Evolutionary conservation across 208 protist genomes (phyloP).

Genomic region (Lotmaria passim): DNA sequence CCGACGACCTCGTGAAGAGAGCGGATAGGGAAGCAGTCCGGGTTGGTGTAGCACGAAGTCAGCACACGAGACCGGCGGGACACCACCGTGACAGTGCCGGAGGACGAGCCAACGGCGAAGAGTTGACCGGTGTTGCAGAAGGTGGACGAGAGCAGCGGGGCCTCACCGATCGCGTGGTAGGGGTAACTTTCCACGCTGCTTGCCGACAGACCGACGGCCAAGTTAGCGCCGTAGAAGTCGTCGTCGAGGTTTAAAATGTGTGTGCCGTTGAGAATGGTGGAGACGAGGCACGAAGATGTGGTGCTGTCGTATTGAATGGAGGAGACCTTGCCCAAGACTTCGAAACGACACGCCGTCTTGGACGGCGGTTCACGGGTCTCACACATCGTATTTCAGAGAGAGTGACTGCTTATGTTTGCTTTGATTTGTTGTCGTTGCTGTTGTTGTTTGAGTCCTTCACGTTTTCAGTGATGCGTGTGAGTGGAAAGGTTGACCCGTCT

Average conservation of each 20-base stretch:
- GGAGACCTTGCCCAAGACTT: constrained; percentile 46
- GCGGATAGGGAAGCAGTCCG: constrained; percentile 36
- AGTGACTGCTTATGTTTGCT: neutral
- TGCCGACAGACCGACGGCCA: constrained; percentile 31
- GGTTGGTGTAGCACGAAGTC: constrained; percentile 36
- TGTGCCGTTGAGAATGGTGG: constrained; percentile 48
- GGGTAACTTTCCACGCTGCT: constrained; percentile 60
- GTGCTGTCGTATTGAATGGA: constrained; percentile 38
- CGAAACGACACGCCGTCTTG: constrained; percentile 47
- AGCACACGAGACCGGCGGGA: constrained; percentile 43
- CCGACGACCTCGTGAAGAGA: constrained; percentile 30
- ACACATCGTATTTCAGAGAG: constrained; percentile 6
- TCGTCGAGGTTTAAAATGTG: constrained; percentile 58
- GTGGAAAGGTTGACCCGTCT: too few species aligned
- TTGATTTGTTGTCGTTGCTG: neutral
- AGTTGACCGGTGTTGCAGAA: constrained; percentile 43
- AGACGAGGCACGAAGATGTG: constrained; percentile 53
- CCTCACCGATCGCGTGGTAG: constrained; percentile 37
- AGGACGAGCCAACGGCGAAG: constrained; percentile 48
- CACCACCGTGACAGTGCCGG: constrained; percentile 39
- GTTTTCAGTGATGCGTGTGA: too few species aligned
- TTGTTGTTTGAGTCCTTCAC: neutral
- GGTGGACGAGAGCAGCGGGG: constrained; percentile 48
- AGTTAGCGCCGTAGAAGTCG: constrained; percentile 40
- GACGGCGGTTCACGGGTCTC: constrained; percentile 17